Percentiles rank a stretch among this genome's conserved stretches.
Evolutionary conservation across 208 protist species (phyloP).

Genomic region (Acanthamoeba sp.): DNA sequence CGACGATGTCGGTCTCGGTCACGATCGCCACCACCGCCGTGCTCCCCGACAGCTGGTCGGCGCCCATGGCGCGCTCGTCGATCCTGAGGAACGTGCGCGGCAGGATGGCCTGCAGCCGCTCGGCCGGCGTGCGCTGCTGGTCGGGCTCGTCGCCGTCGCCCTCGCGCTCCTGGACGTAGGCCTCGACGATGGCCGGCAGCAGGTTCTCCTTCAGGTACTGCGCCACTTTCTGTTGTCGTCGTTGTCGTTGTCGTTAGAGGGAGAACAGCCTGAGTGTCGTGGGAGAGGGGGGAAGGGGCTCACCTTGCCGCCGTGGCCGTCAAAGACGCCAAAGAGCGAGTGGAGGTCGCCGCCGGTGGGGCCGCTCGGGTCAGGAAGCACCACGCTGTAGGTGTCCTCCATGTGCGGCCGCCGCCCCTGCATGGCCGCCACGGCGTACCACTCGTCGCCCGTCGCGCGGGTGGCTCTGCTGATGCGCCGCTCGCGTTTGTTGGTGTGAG

Average conservation of each 20-base stretch:
- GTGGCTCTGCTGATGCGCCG: conserved; percentile 12
- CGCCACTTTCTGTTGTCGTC: neutral
- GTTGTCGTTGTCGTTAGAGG: no score
- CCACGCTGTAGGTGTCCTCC: conserved; percentile 32
- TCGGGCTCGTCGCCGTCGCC: neutral
- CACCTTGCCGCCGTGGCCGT: conserved; percentile 46
- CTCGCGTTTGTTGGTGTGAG: neutral
- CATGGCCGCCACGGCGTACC: conserved; percentile 20
- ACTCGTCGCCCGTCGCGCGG: neutral
- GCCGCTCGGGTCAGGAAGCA: neutral
- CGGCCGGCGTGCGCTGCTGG: neutral
- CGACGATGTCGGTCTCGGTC: conserved; percentile 35
- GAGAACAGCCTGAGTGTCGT: neutral
- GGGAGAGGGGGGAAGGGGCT: neutral
- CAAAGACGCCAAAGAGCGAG: conserved; percentile 43
- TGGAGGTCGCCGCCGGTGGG: neutral
- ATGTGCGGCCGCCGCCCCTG: conserved; percentile 54
- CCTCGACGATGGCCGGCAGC: neutral
- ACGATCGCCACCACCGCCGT: conserved; percentile 41
- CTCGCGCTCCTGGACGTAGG: neutral
- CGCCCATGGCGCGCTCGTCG: neutral
- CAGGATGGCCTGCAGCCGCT: conserved; percentile 7
- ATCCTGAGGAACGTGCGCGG: conserved; percentile 43
- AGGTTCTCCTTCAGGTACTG: conserved; percentile 18
- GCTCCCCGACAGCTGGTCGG: conserved; percentile 7